These are phyloP conservation scores for Thuidium tamariscinum DNA, from an alignment of 225 moss, liverwort and hornwort genomes.

Conservation along the genomic window DNA sequence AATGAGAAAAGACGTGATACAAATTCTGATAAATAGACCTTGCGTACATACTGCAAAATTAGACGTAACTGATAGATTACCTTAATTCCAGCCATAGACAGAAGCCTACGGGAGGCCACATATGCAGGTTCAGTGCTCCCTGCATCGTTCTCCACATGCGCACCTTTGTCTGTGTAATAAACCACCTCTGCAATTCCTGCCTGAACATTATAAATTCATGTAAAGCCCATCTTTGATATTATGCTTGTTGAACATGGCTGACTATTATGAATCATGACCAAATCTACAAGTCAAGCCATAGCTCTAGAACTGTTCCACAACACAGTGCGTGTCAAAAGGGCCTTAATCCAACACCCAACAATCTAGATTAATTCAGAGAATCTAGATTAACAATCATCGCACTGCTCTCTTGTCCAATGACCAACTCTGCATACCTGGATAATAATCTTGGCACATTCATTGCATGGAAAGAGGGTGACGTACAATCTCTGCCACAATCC, in stretches of 20 bases:
- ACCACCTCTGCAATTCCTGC: constrained; percentile 74
- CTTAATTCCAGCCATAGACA: constrained; percentile 77
- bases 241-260: not conserved
- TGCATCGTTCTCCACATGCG: constrained; percentile 15
- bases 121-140: constrained; percentile 34
- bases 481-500: constrained; percentile 61
- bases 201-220: constrained; percentile 15
- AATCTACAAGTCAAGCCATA: not conserved
- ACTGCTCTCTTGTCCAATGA: not conserved
- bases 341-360: not conserved
- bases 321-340: not conserved
- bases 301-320: not conserved
- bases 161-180: constrained; percentile 55
- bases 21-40: not conserved
- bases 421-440: constrained; percentile 48
- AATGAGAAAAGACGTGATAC: not conserved
- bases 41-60: not conserved
- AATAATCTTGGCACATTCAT: constrained; percentile 81
- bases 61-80: not conserved
- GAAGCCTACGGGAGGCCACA: constrained; percentile 51
- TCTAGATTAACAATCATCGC: not conserved
- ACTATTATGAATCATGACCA: not conserved
- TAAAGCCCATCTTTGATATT: not conserved
- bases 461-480: constrained; percentile 85
- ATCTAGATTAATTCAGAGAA: not conserved